Percentiles rank a stretch among this genome's conserved stretches.
phyloP scores from a whole-genome alignment of 2,329 filamentous ascomycete species.

The Diaporthe vaccinii region DNA sequence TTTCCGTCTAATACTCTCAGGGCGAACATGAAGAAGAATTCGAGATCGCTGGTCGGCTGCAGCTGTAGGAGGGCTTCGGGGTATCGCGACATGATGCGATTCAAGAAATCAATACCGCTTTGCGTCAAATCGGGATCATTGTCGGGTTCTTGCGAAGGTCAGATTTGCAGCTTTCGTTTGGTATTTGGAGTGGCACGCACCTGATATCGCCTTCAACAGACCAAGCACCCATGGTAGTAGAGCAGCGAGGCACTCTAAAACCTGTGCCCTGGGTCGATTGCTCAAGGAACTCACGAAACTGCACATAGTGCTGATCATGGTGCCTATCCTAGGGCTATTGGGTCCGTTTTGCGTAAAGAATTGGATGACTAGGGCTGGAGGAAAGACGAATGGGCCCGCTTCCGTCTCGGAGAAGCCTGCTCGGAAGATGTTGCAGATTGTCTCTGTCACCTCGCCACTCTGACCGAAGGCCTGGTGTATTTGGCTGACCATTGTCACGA shows the following conservation, averaged over 20 bases:
- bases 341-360: slow-evolving; percentile 72
- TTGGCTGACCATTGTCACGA: slow-evolving; percentile 62
- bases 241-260: slow-evolving; percentile 62
- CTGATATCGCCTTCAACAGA: slow-evolving; percentile 73
- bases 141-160: slow-evolving; percentile 61
- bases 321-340: slow-evolving; percentile 74
- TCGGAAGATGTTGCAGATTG: slow-evolving; percentile 78
- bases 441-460: slow-evolving; percentile 78
- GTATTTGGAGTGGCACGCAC: slow-evolving; percentile 54
- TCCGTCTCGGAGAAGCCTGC: slow-evolving; percentile 82
- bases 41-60: slow-evolving; percentile 68
- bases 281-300: slow-evolving; percentile 75
- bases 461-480: slow-evolving; percentile 66
- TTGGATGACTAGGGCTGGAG: slow-evolving; percentile 73
- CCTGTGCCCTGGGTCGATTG: slow-evolving; percentile 57
- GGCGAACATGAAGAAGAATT: slow-evolving; percentile 79
- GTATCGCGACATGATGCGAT: slow-evolving; percentile 72
- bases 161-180: slow-evolving; percentile 10
- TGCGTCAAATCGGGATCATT: slow-evolving; percentile 80
- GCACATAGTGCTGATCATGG: slow-evolving; percentile 78
- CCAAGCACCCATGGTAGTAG: slow-evolving; percentile 73
- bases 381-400: slow-evolving; percentile 83
- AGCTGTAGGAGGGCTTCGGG: slow-evolving; percentile 72
- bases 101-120: slow-evolving; percentile 79
- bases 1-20: slow-evolving; percentile 77